phyloP scores from a whole-genome alignment of 306 rosid species.

The Rosa rugosa region DNA sequence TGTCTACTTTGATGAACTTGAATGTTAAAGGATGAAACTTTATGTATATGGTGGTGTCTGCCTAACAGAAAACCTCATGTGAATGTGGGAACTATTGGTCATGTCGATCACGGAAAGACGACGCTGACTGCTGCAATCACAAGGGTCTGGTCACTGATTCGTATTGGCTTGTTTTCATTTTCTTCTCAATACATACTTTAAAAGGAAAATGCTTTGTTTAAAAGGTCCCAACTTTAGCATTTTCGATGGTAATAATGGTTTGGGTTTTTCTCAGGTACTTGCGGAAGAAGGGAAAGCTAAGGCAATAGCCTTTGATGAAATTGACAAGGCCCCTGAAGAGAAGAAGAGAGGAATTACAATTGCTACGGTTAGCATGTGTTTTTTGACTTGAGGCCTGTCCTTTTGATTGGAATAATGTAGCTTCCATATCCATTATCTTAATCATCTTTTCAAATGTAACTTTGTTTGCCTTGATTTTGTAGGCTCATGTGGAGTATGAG shows the following conservation, averaged over 20 bases:
- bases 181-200: background rate
- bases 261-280: conserved; percentile 46
- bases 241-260: background rate
- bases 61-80: conserved; percentile 81
- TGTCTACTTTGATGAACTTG: background rate
- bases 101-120: conserved; percentile 96
- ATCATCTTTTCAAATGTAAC: background rate
- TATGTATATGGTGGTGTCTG: conserved; percentile 13
- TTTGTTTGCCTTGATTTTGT: conserved; percentile 19
- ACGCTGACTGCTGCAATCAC: conserved; percentile 97
- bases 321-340: conserved; percentile 99
- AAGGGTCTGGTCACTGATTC: conserved; percentile 55
- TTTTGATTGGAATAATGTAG: conserved; percentile 11
- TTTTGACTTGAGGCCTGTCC: conserved; percentile 8
- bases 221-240: background rate
- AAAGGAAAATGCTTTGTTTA: background rate
- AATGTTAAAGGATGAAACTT: background rate
- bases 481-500: conserved; percentile 97
- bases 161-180: background rate
- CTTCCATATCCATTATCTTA: background rate
- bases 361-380: conserved; percentile 65
- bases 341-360: conserved; percentile 92
- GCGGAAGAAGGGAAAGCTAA: conserved; percentile 95
- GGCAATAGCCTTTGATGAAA: conserved; percentile 86
- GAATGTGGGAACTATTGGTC: conserved; percentile 93